Conservation (phyloP, 1,284 basidiomycete genomes). For the Neonothopanus nambi region DNA sequence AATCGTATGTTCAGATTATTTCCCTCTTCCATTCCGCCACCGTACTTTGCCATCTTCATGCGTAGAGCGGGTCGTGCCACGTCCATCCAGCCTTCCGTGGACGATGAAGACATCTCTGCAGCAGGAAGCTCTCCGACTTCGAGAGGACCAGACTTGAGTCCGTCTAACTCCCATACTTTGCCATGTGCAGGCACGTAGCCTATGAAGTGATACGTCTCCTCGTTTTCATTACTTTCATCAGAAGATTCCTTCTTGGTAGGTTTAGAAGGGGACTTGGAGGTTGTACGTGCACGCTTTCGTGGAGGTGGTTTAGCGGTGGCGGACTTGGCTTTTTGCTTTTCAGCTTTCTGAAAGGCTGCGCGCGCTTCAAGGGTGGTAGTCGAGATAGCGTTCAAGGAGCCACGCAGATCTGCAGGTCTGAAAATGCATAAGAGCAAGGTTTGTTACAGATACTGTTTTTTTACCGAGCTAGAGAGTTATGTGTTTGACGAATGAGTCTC, state of each 20-base stretch:
- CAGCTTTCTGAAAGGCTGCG: slow-evolving; percentile 24
- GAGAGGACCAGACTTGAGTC: slow-evolving; percentile 53
- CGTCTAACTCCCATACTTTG: slow-evolving; percentile 65
- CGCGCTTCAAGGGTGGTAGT: slow-evolving; percentile 41
- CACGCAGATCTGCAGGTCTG: slow-evolving; percentile 61
- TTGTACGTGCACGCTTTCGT: slow-evolving; percentile 38
- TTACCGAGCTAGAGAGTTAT: slow-evolving; percentile 61
- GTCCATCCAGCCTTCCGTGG: slow-evolving; percentile 49
- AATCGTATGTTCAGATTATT: slow-evolving; percentile 50
- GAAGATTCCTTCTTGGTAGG: slow-evolving; percentile 25
- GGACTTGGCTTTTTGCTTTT: slow-evolving; percentile 27
- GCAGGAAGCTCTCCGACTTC: slow-evolving; percentile 56
- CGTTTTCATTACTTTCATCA: slow-evolving; percentile 28
- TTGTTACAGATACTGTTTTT: background rate
- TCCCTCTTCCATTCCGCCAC: slow-evolving; percentile 38
- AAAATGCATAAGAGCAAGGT: slow-evolving; percentile 4
- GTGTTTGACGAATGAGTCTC: slow-evolving; percentile 48
- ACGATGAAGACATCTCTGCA: slow-evolving; percentile 15
- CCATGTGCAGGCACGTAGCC: slow-evolving; percentile 61
- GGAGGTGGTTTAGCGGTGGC: slow-evolving; percentile 19
- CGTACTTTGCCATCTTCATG: slow-evolving; percentile 60
- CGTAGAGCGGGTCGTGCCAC: slow-evolving; percentile 57
- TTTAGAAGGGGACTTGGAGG: slow-evolving; percentile 20
- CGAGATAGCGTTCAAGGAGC: slow-evolving; percentile 46
- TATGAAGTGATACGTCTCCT: slow-evolving; percentile 63